These are phyloP conservation scores for Cyberlindnera xylosilytica DNA, from an alignment of 805 yeast species.

Conservation along the genomic window DNA sequence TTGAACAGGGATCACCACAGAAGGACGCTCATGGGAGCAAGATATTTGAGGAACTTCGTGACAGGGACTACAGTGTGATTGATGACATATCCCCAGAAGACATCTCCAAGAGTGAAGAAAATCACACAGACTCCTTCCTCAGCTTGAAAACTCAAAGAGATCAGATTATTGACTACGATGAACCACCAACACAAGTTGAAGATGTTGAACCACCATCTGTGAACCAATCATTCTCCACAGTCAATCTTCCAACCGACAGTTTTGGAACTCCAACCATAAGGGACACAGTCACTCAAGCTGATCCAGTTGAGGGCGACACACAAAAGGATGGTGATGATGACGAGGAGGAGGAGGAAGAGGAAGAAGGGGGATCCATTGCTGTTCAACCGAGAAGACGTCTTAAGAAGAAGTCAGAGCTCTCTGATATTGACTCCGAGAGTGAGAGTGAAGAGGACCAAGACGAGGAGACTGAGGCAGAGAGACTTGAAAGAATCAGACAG, in stretches of 20 bases:
- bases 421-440: conserved; percentile 21
- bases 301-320: conserved; percentile 7
- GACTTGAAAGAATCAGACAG: conserved; percentile 16
- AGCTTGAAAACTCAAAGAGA: background rate
- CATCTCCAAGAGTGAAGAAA: background rate
- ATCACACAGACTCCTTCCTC: conserved; percentile 4
- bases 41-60: conserved; percentile 16
- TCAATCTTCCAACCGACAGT: background rate
- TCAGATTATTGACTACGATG: conserved; percentile 5
- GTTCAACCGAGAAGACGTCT: conserved; percentile 26
- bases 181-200: conserved; percentile 12
- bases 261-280: background rate
- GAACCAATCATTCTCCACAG: background rate
- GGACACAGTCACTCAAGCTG: conserved; percentile 8
- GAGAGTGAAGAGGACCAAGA: conserved; percentile 14
- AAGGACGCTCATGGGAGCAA: conserved; percentile 6
- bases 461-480: conserved; percentile 22
- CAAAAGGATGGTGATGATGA: conserved; percentile 21
- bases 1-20: conserved; percentile 20
- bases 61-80: conserved; percentile 7
- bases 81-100: conserved; percentile 12
- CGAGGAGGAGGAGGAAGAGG: no score
- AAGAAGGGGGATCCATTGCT: no score
- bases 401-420: conserved; percentile 17
- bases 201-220: conserved; percentile 10